phyloP scores from a whole-genome alignment of 2,329 filamentous ascomycete genomes.

The Colletotrichum agaves region DNA sequence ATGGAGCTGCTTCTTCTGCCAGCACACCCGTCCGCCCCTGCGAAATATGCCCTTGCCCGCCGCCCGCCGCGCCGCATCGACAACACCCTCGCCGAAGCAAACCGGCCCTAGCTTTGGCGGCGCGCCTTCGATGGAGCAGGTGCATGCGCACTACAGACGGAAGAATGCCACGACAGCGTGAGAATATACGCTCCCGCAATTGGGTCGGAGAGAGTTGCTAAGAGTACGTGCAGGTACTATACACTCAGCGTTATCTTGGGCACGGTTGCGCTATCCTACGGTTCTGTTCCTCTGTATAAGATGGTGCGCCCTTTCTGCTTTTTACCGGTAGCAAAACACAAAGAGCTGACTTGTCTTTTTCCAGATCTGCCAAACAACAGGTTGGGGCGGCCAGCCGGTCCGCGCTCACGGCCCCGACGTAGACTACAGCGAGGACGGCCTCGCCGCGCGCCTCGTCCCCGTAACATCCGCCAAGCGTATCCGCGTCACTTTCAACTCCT shows the following conservation, averaged over 20 bases:
- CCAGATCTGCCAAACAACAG: conserved; percentile 84
- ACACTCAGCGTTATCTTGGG: conserved; percentile 81
- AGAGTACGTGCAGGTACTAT: conserved; percentile 68
- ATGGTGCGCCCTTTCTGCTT: conserved; percentile 65
- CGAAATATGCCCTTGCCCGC: conserved; percentile 34
- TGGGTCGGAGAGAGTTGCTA: conserved; percentile 30
- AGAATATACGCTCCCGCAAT: background rate
- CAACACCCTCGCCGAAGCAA: conserved; percentile 46
- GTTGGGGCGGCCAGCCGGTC: conserved; percentile 93
- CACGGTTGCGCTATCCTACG: conserved; percentile 83
- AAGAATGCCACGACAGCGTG: conserved; percentile 73
- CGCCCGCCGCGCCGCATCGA: conserved; percentile 43
- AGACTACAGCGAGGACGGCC: conserved; percentile 64
- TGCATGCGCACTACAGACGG: conserved; percentile 71
- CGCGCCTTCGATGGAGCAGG: conserved; percentile 66
- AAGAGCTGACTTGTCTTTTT: conserved; percentile 24
- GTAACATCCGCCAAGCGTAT: conserved; percentile 85
- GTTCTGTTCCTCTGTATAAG: conserved; percentile 87
- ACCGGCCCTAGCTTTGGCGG: conserved; percentile 38
- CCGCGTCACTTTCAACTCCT: conserved; percentile 95
- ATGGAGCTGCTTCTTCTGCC: conserved; percentile 54
- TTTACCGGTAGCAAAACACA: background rate
- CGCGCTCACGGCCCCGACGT: conserved; percentile 73
- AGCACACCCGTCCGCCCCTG: conserved; percentile 45
- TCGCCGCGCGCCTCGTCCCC: conserved; percentile 81